A percentile compares a stretch with the other conserved stretches of the same genome.
Conservation (phyloP, 352 stramenopile species). For the Phytophthora meadii region DNA sequence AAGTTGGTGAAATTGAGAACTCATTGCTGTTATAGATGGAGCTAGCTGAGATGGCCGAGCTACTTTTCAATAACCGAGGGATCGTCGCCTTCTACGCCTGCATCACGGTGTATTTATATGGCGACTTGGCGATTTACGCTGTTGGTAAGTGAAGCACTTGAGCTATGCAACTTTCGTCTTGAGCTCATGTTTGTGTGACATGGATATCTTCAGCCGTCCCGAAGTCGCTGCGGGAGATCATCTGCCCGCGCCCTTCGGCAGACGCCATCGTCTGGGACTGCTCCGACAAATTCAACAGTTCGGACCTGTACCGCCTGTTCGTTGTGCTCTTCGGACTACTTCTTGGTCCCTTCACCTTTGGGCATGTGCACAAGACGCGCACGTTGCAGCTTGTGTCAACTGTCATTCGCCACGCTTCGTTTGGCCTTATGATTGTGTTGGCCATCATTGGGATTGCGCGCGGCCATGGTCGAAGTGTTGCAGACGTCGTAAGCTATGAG, state of each 20-base stretch:
- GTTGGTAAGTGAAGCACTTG: slow-evolving; percentile 62
- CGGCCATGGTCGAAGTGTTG: slow-evolving; percentile 62
- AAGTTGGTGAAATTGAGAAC: background rate
- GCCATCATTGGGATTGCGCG: slow-evolving; percentile 72
- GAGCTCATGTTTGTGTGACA: slow-evolving; percentile 8
- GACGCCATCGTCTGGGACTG: slow-evolving; percentile 70
- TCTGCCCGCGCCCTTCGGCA: slow-evolving; percentile 69
- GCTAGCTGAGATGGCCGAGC: slow-evolving; percentile 82
- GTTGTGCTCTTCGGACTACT: slow-evolving; percentile 77
- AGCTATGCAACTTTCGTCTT: background rate
- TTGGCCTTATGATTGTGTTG: slow-evolving; percentile 86
- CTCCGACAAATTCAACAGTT: slow-evolving; percentile 73
- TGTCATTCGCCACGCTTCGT: slow-evolving; percentile 83
- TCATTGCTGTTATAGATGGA: slow-evolving; percentile 65
- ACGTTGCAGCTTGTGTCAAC: slow-evolving; percentile 82
- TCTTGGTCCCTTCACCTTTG: slow-evolving; percentile 81
- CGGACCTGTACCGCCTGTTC: slow-evolving; percentile 84
- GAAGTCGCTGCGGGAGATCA: slow-evolving; percentile 88
- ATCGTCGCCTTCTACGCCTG: slow-evolving; percentile 84
- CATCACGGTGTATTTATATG: slow-evolving; percentile 85
- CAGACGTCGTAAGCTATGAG: slow-evolving; percentile 80
- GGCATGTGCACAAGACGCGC: slow-evolving; percentile 86
- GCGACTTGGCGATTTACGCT: slow-evolving; percentile 88
- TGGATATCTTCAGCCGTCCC: slow-evolving; percentile 65
- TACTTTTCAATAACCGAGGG: slow-evolving; percentile 72